Percentiles rank a stretch among this genome's conserved stretches.
Conservation (phyloP, 2,329 filamentous ascomycete genomes). For the Xylaria hypoxylon region DNA sequence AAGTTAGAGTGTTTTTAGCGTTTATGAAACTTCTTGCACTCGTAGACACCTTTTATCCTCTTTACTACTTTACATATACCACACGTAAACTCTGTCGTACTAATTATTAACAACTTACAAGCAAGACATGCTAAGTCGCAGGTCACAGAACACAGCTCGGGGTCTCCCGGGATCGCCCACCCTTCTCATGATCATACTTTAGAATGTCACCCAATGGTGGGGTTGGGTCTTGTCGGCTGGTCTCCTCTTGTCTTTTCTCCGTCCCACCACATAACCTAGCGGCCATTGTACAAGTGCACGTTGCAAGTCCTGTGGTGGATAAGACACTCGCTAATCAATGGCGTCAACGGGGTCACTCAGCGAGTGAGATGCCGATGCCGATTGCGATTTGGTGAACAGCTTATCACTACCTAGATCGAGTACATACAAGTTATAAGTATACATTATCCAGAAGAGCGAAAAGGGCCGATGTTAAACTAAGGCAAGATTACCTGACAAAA, state of each 20-base stretch:
- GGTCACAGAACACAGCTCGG: not conserved
- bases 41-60: too few species aligned
- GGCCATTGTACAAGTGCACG: conserved; percentile 17
- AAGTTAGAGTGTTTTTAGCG: too few species aligned
- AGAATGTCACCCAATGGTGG: conserved; percentile 20
- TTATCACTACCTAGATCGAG: conserved; percentile 26
- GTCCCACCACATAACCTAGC: conserved; percentile 3
- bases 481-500: conserved; percentile 19
- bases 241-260: not conserved
- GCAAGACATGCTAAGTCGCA: not conserved
- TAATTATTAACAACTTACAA: too few species aligned
- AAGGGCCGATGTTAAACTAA: conserved; percentile 12
- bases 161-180: too few species aligned
- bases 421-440: conserved; percentile 16
- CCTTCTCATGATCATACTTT: not conserved
- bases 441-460: conserved; percentile 12
- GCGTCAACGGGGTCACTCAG: conserved; percentile 27
- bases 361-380: conserved; percentile 21
- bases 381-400: conserved; percentile 7
- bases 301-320: conserved; percentile 33
- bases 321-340: conserved; percentile 31
- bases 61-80: too few species aligned
- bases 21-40: too few species aligned
- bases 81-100: too few species aligned
- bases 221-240: conserved; percentile 7